Evolutionary conservation across 148 eudicot genomes (phyloP).

Genomic region (Chenopodium suecicum): DNA sequence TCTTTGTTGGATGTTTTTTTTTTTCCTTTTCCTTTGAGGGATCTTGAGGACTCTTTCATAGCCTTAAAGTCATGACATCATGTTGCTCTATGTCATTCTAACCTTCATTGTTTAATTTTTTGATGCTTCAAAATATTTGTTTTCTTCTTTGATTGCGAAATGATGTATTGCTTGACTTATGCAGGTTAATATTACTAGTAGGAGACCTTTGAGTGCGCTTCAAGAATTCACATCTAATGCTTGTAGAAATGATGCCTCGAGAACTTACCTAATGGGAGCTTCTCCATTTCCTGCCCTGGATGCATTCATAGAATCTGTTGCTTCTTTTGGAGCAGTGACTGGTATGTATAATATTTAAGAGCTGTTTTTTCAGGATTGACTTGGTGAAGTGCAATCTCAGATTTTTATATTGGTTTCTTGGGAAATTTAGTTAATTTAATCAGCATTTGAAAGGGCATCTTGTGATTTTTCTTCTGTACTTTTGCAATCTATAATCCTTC

Average conservation of each 20-base stretch:
- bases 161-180: conserved; percentile 11
- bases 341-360: conserved; percentile 51
- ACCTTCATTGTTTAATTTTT: background rate
- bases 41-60: background rate
- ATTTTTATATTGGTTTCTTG: background rate
- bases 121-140: background rate
- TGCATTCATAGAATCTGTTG: conserved; percentile 69
- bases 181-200: conserved; percentile 44
- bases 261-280: conserved; percentile 64
- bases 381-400: background rate
- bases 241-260: conserved; percentile 49
- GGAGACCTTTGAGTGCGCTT: conserved; percentile 31
- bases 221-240: conserved; percentile 42
- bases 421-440: background rate
- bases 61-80: background rate
- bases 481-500: background rate
- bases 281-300: conserved; percentile 92
- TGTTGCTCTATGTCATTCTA: background rate
- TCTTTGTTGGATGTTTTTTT: background rate
- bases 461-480: background rate
- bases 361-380: background rate
- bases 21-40: background rate
- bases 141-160: conserved; percentile 16
- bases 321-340: conserved; percentile 60
- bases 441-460: background rate